Base-by-base conservation (phyloP, 768 basidiomycete genomes). In the Exsudoporus frostii region DNA sequence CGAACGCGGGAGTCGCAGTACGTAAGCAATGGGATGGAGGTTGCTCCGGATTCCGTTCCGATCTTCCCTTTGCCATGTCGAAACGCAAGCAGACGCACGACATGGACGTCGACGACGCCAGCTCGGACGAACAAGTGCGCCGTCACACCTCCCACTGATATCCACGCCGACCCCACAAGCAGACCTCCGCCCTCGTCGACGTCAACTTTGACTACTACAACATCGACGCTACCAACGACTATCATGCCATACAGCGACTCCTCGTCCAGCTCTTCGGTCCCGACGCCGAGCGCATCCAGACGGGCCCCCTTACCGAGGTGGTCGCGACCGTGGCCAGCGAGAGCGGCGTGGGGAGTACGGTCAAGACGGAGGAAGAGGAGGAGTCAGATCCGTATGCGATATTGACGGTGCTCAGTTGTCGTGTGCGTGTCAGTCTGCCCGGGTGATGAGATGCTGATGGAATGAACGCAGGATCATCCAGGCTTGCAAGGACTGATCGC, bases 141-240 rank as follows among this genome's bases (percentile, higher is more conserved):
- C 24, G 7, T 10, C 6, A 1, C 15, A 11, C 11, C 22, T 53
- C 49, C 50, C 30, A 32, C 50, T 55, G 63, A 43, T 34, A 32
- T 34, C 39, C 36, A 53, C 40, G 27, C 48, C 38, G 1, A 30
- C 2, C 29, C 29, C 29, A 30, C 29, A 20, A 48, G 53, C 43
- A 70, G 62, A 55, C 52, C 0, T 48, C 56, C 13, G 56, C 51
- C 9, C 29, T 63, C 17, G 58, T 65, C 22, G 66, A 70, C 46
- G 69, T 70, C 45, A 55, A 70, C 20, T 98, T 98, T 64, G 93
- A 97, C 59, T 98, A 97, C 68, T 95, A 91, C 78, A 86, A 91
- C 68, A 84, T 91, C 7, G 86, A 90, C 59, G 83, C 89, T 3
- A 78, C 68, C 24, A 72, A 90, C 61, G 95, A 98, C 73, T 97